Evolutionary conservation across 345 rosid genomes (phyloP).

Genomic region (Ceriops tagal): DNA sequence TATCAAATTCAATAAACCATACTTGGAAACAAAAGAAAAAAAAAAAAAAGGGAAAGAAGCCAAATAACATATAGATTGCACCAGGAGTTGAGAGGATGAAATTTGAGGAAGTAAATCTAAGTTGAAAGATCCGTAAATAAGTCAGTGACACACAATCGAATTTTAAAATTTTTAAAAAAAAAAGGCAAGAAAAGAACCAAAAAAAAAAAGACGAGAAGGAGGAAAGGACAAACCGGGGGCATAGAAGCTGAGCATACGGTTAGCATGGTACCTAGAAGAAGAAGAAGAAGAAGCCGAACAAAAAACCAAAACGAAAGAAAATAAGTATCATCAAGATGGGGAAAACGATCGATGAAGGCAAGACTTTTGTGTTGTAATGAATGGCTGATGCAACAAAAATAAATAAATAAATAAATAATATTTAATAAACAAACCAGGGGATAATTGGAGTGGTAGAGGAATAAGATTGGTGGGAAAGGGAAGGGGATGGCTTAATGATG

Average conservation of each 20-base stretch:
- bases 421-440: conserved; percentile 54
- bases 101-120: too few species aligned
- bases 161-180: not conserved
- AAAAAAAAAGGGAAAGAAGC: too few species aligned
- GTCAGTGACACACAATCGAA: too few species aligned
- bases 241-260: conserved; percentile 94
- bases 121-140: too few species aligned
- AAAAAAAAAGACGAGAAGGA: not conserved
- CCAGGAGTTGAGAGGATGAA: too few species aligned
- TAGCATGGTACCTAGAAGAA: conserved; percentile 78
- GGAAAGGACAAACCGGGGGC: conserved; percentile 69
- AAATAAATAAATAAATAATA: too few species aligned
- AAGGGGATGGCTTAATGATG: conserved; percentile 39
- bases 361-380: not conserved
- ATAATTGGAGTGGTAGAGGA: conserved; percentile 47
- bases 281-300: not conserved
- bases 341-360: too few species aligned
- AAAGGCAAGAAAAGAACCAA: not conserved
- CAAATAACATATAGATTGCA: too few species aligned
- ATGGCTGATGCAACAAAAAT: not conserved
- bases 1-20: too few species aligned
- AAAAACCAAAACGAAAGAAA: not conserved
- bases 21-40: too few species aligned
- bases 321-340: not conserved
- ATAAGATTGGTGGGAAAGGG: conserved; percentile 12